Conservation (phyloP, 1,284 basidiomycete genomes). For the Cryptococcus jaspeensis region DNA sequence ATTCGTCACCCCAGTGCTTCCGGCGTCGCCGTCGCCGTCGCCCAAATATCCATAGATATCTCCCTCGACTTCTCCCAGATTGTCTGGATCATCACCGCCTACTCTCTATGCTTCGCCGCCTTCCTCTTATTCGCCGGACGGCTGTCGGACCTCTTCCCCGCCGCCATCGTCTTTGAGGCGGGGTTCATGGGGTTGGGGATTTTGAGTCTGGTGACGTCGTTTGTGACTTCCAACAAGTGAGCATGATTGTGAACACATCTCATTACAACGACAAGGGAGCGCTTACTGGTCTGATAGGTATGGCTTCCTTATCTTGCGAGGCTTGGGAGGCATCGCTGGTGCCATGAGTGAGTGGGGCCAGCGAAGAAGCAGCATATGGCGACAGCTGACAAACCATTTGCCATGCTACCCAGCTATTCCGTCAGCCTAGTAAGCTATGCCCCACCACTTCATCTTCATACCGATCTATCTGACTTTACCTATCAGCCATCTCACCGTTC, state of each 20-base stretch:
- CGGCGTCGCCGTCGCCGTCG: constrained; percentile 35
- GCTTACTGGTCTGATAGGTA: constrained; percentile 16
- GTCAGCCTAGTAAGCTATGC: constrained; percentile 29
- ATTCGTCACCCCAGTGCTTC: constrained; percentile 18
- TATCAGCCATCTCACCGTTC: constrained; percentile 29
- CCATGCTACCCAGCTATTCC: constrained; percentile 22
- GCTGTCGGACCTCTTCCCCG: constrained; percentile 43
- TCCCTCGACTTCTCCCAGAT: constrained; percentile 29
- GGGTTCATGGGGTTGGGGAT: constrained; percentile 40
- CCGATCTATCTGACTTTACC: neutral
- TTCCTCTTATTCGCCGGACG: constrained; percentile 48
- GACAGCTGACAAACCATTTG: neutral
- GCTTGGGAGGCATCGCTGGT: constrained; percentile 42
- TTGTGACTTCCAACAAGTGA: constrained; percentile 44
- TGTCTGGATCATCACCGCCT: constrained; percentile 35
- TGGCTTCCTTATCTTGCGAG: constrained; percentile 47
- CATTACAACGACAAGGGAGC: too few species aligned
- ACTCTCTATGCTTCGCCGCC: constrained; percentile 37
- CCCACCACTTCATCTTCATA: too few species aligned
- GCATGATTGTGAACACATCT: too few species aligned
- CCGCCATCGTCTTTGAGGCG: constrained; percentile 37
- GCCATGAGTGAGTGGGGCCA: constrained; percentile 29
- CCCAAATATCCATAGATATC: constrained; percentile 33
- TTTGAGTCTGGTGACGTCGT: constrained; percentile 38
- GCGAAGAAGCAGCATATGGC: neutral